phyloP scores from a whole-genome alignment of 1,139 yeast species.

The Kodamaea anthophila region DNA sequence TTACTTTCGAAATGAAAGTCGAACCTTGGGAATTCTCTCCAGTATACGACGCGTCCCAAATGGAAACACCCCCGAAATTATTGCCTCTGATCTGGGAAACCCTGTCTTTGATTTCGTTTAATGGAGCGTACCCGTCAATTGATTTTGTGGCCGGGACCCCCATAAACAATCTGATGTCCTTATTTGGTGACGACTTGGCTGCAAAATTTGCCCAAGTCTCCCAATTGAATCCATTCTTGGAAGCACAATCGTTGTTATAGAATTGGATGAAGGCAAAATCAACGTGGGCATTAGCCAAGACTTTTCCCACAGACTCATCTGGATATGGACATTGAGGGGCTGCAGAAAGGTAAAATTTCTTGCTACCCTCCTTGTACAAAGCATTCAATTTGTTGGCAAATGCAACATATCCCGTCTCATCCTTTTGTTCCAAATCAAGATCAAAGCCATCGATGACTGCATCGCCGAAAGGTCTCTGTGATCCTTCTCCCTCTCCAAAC shows the following conservation, averaged over 20 bases:
- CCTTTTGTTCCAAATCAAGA: conserved; percentile 15
- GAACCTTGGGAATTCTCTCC: background rate
- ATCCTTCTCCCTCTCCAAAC: conserved; percentile 14
- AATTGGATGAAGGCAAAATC: conserved; percentile 17
- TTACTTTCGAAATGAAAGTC: conserved; percentile 3
- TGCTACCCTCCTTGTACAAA: conserved; percentile 8
- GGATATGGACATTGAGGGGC: conserved; percentile 20
- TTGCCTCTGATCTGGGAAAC: conserved; percentile 1
- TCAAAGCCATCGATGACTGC: conserved; percentile 20
- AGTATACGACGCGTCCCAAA: conserved; percentile 26
- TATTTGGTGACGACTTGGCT: conserved; percentile 13
- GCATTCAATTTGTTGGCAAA: conserved; percentile 12
- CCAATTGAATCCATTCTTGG: conserved; percentile 14
- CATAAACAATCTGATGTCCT: conserved; percentile 13
- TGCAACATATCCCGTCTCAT: conserved; percentile 12
- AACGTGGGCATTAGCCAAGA: conserved; percentile 10
- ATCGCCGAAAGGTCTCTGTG: conserved; percentile 15
- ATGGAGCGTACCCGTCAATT: conserved; percentile 3
- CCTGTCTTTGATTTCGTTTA: conserved; percentile 1
- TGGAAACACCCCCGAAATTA: conserved; percentile 21
- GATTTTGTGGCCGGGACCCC: conserved; percentile 11
- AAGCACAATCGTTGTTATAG: conserved; percentile 12
- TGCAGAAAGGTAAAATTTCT: conserved; percentile 13
- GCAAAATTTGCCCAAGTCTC: conserved; percentile 12
- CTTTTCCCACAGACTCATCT: conserved; percentile 13